These are phyloP conservation scores for Pseudoscleropodium purum DNA, from an alignment of 225 moss, liverwort and hornwort species.

Conservation along the genomic window DNA sequence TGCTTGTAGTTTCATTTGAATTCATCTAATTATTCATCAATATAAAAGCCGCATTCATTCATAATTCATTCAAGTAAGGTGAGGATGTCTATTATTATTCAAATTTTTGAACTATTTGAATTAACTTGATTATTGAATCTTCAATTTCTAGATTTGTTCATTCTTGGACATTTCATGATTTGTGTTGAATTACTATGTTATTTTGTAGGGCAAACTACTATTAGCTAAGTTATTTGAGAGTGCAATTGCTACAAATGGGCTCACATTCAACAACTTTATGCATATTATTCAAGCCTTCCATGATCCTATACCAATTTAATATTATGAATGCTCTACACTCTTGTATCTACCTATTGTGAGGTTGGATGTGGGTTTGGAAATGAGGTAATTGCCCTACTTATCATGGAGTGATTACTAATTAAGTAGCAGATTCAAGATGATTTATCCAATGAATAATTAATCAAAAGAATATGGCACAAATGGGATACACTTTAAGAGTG, in stretches of 20 bases:
- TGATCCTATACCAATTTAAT: background rate
- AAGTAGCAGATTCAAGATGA: background rate
- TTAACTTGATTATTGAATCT: background rate
- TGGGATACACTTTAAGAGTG: fast-evolving
- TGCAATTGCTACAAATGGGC: constrained; percentile 34
- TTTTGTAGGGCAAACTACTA: constrained; percentile 18
- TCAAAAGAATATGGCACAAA: too few relatives aligned
- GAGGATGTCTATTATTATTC: background rate
- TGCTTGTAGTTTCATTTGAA: background rate
- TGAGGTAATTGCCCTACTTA: background rate
- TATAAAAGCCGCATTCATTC: background rate
- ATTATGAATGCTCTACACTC: background rate
- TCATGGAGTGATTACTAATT: background rate
- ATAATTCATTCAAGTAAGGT: background rate
- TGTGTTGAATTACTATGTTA: background rate
- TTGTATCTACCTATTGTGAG: background rate
- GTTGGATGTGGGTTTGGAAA: fast-evolving
- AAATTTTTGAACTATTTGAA: background rate
- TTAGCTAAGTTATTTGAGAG: constrained; percentile 23
- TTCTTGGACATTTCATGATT: background rate
- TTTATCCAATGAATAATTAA: background rate
- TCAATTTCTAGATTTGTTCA: background rate
- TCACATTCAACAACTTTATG: constrained; percentile 40
- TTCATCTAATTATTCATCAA: too few relatives aligned
- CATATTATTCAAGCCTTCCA: constrained; percentile 27